Conservation (phyloP, 805 yeast genomes). For the Ogataea minuta region DNA sequence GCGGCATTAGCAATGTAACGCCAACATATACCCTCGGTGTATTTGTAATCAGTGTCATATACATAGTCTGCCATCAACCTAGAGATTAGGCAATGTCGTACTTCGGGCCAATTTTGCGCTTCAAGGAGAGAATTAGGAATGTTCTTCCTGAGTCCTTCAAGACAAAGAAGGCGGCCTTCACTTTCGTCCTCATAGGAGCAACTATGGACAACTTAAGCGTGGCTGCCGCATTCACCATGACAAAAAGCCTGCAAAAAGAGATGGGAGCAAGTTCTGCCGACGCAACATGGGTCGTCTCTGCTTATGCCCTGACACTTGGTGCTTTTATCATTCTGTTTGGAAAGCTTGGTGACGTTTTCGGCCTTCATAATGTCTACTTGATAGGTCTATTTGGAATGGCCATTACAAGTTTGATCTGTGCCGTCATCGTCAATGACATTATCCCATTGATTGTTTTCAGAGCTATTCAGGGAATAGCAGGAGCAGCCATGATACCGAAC, state of each 20-base stretch:
- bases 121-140: conserved; percentile 1
- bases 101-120: too few species aligned
- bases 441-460: conserved; percentile 40
- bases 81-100: too few species aligned
- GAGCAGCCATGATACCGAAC: conserved; percentile 40
- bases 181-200: conserved; percentile 14
- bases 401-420: conserved; percentile 34
- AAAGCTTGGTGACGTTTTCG: conserved; percentile 41
- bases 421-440: conserved; percentile 34
- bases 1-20: too few species aligned
- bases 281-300: conserved; percentile 41
- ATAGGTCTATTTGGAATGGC: conserved; percentile 19
- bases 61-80: too few species aligned
- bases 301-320: conserved; percentile 44
- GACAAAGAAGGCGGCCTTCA: conserved; percentile 14
- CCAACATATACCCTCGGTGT: too few species aligned
- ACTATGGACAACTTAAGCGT: conserved; percentile 29
- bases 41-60: too few species aligned
- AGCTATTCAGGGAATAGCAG: conserved; percentile 46
- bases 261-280: conserved; percentile 37
- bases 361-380: conserved; percentile 35
- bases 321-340: conserved; percentile 44
- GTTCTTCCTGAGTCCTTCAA: neutral
- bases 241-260: conserved; percentile 33
- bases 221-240: conserved; percentile 25